phyloP scores from a whole-genome alignment of 164 flowering plant species.

The Vitis cinerea region DNA sequence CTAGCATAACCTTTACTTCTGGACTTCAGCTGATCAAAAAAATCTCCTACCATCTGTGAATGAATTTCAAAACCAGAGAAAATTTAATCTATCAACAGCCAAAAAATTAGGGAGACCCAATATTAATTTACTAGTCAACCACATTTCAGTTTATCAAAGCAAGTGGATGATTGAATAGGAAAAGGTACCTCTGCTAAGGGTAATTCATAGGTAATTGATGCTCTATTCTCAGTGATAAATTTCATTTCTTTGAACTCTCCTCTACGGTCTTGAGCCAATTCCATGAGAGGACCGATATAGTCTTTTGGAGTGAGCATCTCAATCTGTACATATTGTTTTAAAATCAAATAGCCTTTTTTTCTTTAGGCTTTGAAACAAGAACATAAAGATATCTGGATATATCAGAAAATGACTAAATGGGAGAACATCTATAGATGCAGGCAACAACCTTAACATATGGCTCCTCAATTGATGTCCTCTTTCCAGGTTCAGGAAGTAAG shows the following conservation, averaged over 20 bases:
- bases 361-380: not conserved
- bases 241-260: conserved; percentile 93
- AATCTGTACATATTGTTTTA: conserved; percentile 45
- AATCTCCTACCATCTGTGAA: conserved; percentile 96
- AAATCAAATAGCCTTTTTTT: conserved; percentile 3
- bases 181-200: conserved; percentile 89
- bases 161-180: not conserved
- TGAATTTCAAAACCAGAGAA: conserved; percentile 4
- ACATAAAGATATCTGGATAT: not conserved
- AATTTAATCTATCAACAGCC: not conserved
- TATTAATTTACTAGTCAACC: not conserved
- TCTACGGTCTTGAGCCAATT: conserved; percentile 92
- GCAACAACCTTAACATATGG: conserved; percentile 82
- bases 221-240: conserved; percentile 81
- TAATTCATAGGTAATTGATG: conserved; percentile 72
- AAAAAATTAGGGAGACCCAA: not conserved
- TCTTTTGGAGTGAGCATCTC: conserved; percentile 98
- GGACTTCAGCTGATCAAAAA: conserved; percentile 96
- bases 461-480: conserved; percentile 80
- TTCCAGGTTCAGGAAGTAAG: conserved; percentile 86
- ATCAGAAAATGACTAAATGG: not conserved
- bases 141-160: conserved; percentile 1
- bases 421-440: conserved; percentile 3
- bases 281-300: conserved; percentile 93
- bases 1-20: conserved; percentile 98